These are phyloP conservation scores for Coccinonectria pachysandricola DNA, from an alignment of 2,329 filamentous ascomycete genomes.

Conservation along the genomic window DNA sequence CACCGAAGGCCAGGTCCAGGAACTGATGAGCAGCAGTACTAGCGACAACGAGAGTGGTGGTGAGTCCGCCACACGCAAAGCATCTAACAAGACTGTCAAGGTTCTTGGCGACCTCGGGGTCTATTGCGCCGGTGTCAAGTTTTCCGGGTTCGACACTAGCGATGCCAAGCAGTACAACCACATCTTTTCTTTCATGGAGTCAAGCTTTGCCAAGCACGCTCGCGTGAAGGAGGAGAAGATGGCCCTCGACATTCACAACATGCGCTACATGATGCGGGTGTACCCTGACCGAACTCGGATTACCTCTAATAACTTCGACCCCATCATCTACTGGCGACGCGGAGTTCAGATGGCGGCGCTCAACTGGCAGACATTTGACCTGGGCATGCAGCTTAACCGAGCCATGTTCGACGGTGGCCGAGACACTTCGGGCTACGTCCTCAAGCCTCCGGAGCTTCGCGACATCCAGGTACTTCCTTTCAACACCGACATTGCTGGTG, in stretches of 20 bases:
- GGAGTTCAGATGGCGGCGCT: constrained; percentile 96
- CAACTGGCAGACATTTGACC: constrained; percentile 97
- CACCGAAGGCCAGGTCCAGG: constrained; percentile 45
- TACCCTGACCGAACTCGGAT: constrained; percentile 80
- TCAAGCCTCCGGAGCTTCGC: constrained; percentile 82
- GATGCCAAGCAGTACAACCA: constrained; percentile 87
- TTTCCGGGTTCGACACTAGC: constrained; percentile 64
- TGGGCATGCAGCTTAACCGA: constrained; percentile 91
- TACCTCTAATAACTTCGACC: constrained; percentile 88
- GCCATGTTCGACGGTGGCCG: constrained; percentile 92
- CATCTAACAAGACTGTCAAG: constrained; percentile 76
- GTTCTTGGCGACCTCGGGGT: constrained; percentile 79
- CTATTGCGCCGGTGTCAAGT: constrained; percentile 65
- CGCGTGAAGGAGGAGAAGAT: constrained; percentile 66
- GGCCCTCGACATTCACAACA: constrained; percentile 79
- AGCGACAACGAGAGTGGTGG: constrained; percentile 71
- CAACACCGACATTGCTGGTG: constrained; percentile 39
- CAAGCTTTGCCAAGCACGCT: constrained; percentile 72
- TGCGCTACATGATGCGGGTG: constrained; percentile 82
- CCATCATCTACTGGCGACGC: constrained; percentile 83
- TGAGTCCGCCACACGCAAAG: constrained; percentile 48
- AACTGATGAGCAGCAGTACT: constrained; percentile 47
- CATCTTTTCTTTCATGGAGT: constrained; percentile 90
- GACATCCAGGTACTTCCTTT: constrained; percentile 51
- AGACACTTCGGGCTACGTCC: constrained; percentile 82